Evolutionary conservation across 176 grass and related monocot species (phyloP).

Genomic region (Pontederia paniculata): DNA sequence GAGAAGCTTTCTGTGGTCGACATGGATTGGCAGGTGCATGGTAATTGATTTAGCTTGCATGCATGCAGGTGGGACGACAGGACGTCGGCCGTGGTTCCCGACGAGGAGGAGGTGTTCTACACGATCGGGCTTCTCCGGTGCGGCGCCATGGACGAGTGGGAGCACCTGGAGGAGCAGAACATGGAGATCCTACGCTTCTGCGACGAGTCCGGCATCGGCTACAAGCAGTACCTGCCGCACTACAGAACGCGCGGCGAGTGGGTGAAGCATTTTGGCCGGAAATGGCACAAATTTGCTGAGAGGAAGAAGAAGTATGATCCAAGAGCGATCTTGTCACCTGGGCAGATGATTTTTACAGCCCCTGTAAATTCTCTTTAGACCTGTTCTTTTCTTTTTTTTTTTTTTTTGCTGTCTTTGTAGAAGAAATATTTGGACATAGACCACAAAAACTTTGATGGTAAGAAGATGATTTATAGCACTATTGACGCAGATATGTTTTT

Average conservation of each 20-base stretch:
- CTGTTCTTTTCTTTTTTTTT: too few relatives aligned
- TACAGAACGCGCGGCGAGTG: conserved; percentile 1
- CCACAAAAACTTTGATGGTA: too few relatives aligned
- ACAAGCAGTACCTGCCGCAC: conserved; percentile 23
- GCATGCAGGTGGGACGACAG: conserved; percentile 21
- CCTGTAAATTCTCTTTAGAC: too few relatives aligned
- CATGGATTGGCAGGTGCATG: too few relatives aligned
- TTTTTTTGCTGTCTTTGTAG: too few relatives aligned
- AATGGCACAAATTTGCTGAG: conserved; percentile 17
- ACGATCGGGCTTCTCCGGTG: conserved; percentile 11
- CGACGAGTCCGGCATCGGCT: not conserved
- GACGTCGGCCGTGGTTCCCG: conserved; percentile 18
- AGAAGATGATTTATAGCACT: too few relatives aligned
- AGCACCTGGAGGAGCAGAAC: conserved; percentile 16
- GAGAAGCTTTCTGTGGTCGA: too few relatives aligned
- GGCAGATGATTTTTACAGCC: conserved; percentile 15
- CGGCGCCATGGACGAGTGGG: not conserved
- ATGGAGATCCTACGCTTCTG: conserved; percentile 17
- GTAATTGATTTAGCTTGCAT: too few relatives aligned
- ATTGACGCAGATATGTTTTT: too few relatives aligned
- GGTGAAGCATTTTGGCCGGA: conserved; percentile 17
- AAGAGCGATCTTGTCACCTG: conserved; percentile 6
- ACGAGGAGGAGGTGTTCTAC: conserved; percentile 23
- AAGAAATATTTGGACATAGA: too few relatives aligned
- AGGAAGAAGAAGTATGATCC: conserved; percentile 27